Evolutionary conservation across 306 rosid species (phyloP), one percentile per base, ranked within the genome.

Genomic region (Delonix regia): DNA sequence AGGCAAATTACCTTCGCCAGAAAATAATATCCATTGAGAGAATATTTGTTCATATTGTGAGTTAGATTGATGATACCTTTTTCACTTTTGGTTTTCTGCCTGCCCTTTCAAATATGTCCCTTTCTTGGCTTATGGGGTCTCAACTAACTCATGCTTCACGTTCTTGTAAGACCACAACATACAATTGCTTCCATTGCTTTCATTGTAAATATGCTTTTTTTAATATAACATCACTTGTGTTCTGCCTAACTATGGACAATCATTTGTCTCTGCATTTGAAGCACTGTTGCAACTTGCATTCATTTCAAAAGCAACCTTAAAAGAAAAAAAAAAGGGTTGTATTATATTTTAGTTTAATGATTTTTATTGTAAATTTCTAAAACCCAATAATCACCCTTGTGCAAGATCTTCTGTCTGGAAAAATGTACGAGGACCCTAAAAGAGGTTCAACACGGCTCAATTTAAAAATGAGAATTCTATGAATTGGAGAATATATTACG

Each of bases 91-190:
- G 2, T 7, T 33, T 19, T n/a, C 63, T 22, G 36, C 63, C 39
- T 11, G 42, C 49, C 49, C 28, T 36, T 36, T 64, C 38, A 0
- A 33, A 13, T 66, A 3, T 65, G 73, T 51, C 66, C 55, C 19
- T 76, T 51, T 76, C 52, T 48, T 76, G 21, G 39, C 12, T 62
- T 33, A 65, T 61, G 19, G 71, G 79, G 22, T 30, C 41, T 21
- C 21, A 1, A 34, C 34, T 21, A 7, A 5, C 34, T 33, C 24
- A 27, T 34, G 10, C 19, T 30, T 71, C 49, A 52, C 44, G 19
- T n/a, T 7, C 1, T 39, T 22, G 9, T 53, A 4, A 8, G 2
- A 6, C 12, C 33, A 59, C n/a, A n/a, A n/a, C n/a, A 4, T 19
- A 6, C 24, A 19, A 21, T 33, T 36, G 14, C 41, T 30, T 10